A percentile compares a stretch with the other conserved stretches of the same genome.
phyloP scores from a whole-genome alignment of 768 basidiomycete species.

The Boletus pseudo-olivaceus region DNA sequence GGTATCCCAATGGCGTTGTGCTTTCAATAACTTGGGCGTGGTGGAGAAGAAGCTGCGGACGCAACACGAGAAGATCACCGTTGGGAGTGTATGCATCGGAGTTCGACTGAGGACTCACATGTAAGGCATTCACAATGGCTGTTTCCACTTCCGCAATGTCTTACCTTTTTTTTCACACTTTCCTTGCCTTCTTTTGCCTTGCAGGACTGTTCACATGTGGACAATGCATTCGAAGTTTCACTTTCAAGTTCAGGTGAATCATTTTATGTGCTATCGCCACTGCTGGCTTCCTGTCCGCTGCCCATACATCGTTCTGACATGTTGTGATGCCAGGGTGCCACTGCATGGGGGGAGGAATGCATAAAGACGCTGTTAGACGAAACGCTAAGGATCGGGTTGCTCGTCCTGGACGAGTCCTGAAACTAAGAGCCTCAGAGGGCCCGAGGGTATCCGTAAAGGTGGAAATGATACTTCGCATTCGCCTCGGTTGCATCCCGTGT shows the following conservation, averaged over 20 bases:
- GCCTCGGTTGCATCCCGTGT: neutral
- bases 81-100: conserved; percentile 7
- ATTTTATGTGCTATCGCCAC: no score
- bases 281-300: neutral
- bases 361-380: conserved; percentile 15
- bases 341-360: conserved; percentile 20
- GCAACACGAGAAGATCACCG: conserved; percentile 1
- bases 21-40: conserved; percentile 13
- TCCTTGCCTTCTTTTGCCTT: neutral
- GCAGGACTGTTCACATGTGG: conserved; percentile 17
- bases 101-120: conserved; percentile 5
- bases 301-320: neutral
- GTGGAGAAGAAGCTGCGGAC: conserved; percentile 11
- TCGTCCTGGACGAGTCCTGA: conserved; percentile 6
- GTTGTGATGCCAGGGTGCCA: conserved; percentile 9
- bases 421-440: neutral
- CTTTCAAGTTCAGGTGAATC: conserved; percentile 13
- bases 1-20: conserved; percentile 1
- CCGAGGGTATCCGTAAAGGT: neutral
- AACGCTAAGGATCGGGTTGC: conserved; percentile 12
- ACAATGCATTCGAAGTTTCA: conserved; percentile 15
- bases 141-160: neutral
- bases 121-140: neutral
- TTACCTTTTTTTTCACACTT: neutral
- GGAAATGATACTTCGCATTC: no score